A percentile compares a stretch with the other conserved stretches of the same genome.
Evolutionary conservation across 1,284 basidiomycete species (phyloP).

Genomic region (Sporisorium exsertum): DNA sequence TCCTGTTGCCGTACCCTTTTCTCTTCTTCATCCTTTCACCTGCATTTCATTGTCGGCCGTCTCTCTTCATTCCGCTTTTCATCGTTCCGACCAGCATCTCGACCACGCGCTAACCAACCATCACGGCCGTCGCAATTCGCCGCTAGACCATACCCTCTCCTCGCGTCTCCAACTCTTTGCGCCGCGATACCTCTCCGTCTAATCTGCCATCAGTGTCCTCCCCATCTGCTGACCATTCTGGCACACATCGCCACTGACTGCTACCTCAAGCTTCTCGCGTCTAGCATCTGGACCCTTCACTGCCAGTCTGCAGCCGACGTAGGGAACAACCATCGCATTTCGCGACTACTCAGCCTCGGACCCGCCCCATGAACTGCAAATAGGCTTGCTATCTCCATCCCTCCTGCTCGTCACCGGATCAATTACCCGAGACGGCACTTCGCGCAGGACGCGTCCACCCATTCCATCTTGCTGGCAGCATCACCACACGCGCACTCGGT

Average conservation of each 20-base stretch:
- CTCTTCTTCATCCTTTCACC: not conserved
- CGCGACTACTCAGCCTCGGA: slow-evolving; percentile 1
- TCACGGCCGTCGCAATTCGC: not conserved
- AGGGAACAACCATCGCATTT: not conserved
- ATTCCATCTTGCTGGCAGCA: not conserved
- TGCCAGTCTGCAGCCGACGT: not conserved
- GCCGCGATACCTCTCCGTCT: too few species aligned
- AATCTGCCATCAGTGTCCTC: not conserved
- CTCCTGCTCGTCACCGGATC: not conserved
- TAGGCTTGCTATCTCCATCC: not conserved
- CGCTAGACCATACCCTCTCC: not conserved
- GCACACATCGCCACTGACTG: too few species aligned
- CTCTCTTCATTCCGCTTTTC: not conserved
- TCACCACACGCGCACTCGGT: not conserved
- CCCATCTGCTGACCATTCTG: not conserved
- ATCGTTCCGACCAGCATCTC: not conserved
- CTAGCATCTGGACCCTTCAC: not conserved
- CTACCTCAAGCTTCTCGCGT: too few species aligned
- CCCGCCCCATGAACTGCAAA: not conserved
- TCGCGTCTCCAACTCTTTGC: not conserved
- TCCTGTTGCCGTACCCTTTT: not conserved
- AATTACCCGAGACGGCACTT: not conserved
- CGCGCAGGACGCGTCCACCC: not conserved
- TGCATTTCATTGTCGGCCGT: not conserved
- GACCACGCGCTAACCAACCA: not conserved